A percentile compares a stretch with the other conserved stretches of the same genome.
Evolutionary conservation across 1,139 yeast species (phyloP).

Genomic region (Hemisphaericaspora xylanilytica): DNA sequence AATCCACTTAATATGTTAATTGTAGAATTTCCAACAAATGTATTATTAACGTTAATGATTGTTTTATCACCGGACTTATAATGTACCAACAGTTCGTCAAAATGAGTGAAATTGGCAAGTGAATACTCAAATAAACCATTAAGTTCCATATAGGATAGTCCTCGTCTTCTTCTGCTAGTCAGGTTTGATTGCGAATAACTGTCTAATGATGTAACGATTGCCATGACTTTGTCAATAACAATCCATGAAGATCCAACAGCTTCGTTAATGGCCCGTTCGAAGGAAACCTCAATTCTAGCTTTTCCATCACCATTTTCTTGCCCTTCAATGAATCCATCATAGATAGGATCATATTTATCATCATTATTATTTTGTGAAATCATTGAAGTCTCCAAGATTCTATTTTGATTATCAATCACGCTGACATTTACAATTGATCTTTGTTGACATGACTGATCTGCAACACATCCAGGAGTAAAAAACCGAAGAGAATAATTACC

Average conservation of each 20-base stretch:
- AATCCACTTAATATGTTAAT: constrained; percentile 61
- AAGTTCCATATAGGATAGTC: constrained; percentile 34
- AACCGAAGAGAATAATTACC: constrained; percentile 74
- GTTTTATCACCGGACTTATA: constrained; percentile 28
- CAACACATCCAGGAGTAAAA: constrained; percentile 83
- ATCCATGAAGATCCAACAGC: constrained; percentile 37
- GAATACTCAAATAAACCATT: constrained; percentile 86
- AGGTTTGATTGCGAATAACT: constrained; percentile 30
- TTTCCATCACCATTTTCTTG: constrained; percentile 35
- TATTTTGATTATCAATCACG: constrained; percentile 48
- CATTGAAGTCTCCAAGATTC: constrained; percentile 36
- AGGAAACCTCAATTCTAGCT: constrained; percentile 52
- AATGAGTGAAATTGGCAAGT: constrained; percentile 59
- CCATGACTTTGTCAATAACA: constrained; percentile 72
- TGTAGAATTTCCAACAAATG: constrained; percentile 64
- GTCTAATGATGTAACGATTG: constrained; percentile 54
- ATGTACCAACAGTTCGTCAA: constrained; percentile 31
- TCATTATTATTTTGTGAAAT: constrained; percentile 79
- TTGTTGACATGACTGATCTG: constrained; percentile 62
- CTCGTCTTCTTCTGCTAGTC: constrained; percentile 27
- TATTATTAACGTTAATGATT: constrained; percentile 28
- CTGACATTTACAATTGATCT: constrained; percentile 83
- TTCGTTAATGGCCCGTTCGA: constrained; percentile 31
- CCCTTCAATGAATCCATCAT: constrained; percentile 64
- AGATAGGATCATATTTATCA: constrained; percentile 78